Evolutionary conservation across 2,329 filamentous ascomycete genomes (phyloP).

Genomic region (Epichloe elymi): DNA sequence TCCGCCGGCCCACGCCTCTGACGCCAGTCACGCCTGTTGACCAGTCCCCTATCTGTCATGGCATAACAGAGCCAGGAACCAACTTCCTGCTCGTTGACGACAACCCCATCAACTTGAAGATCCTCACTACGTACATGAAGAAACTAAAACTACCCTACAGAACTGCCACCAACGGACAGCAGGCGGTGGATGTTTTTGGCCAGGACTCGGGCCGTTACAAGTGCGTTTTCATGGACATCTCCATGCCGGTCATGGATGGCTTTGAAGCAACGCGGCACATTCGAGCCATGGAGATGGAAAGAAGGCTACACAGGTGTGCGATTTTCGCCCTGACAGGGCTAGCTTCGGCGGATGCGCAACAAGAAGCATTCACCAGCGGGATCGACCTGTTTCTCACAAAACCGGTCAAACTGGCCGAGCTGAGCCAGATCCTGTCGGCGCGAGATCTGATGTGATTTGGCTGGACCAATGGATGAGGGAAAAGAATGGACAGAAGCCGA

Average conservation of each 20-base stretch:
- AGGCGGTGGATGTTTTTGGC: conserved; percentile 15
- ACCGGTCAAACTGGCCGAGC: conserved; percentile 29
- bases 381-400: conserved; percentile 40
- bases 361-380: conserved; percentile 36
- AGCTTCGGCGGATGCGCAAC: conserved; percentile 30
- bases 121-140: conserved; percentile 16
- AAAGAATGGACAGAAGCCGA: neutral
- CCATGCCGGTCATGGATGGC: conserved; percentile 41
- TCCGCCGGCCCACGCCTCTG: conserved; percentile 1
- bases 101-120: conserved; percentile 23
- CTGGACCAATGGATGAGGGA: neutral
- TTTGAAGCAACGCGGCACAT: conserved; percentile 33
- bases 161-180: conserved; percentile 15
- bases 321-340: conserved; percentile 39
- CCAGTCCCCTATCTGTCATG: neutral
- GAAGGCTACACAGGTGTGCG: conserved; percentile 8
- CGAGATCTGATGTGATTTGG: neutral
- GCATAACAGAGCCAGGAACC: neutral
- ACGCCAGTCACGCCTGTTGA: neutral
- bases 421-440: conserved; percentile 10
- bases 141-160: conserved; percentile 13
- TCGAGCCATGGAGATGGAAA: conserved; percentile 13
- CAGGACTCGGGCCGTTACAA: conserved; percentile 8
- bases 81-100: conserved; percentile 21
- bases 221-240: conserved; percentile 30